Conservation (phyloP, 202 grass and related monocot species). For the Saccharum hybrid region DNA sequence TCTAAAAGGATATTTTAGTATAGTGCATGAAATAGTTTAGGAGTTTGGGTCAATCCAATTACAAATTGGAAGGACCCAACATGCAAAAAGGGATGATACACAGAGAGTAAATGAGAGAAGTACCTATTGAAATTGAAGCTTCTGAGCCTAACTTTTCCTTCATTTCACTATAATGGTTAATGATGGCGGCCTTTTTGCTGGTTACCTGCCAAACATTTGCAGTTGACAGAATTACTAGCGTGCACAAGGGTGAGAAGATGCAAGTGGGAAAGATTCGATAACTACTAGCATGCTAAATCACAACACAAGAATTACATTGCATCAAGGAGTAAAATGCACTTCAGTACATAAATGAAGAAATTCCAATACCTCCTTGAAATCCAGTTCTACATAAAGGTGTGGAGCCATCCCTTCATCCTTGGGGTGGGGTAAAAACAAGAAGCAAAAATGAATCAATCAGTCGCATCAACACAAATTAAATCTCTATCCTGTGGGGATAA, state of each 20-base stretch:
- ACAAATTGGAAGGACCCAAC: no score
- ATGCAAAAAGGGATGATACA: slow-evolving; percentile 23
- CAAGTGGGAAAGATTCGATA: no score
- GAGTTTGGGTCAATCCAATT: slow-evolving; percentile 4
- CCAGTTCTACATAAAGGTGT: slow-evolving; percentile 90
- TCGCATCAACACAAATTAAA: background rate
- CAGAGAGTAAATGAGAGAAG: slow-evolving; percentile 33
- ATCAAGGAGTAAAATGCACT: background rate
- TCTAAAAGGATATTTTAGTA: background rate
- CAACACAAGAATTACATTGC: slow-evolving; percentile 29
- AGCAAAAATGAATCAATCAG: slow-evolving; percentile 18
- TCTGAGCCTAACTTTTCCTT: slow-evolving; percentile 84
- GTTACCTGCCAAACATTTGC: slow-evolving; percentile 68
- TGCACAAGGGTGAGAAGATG: slow-evolving; percentile 40
- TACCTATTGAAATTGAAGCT: slow-evolving; percentile 84
- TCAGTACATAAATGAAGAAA: slow-evolving; percentile 34
- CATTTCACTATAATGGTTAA: slow-evolving; percentile 82
- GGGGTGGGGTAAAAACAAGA: background rate
- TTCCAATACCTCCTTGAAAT: slow-evolving; percentile 84
- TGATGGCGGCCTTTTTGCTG: slow-evolving; percentile 92
- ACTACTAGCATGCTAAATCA: background rate
- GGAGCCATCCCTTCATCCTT: slow-evolving; percentile 91
- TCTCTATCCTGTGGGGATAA: background rate
- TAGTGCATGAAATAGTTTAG: background rate
- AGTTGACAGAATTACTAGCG: slow-evolving; percentile 25